Evolutionary conservation across 441 rosid species (phyloP).

Genomic region (Gossypium schwendimanii): DNA sequence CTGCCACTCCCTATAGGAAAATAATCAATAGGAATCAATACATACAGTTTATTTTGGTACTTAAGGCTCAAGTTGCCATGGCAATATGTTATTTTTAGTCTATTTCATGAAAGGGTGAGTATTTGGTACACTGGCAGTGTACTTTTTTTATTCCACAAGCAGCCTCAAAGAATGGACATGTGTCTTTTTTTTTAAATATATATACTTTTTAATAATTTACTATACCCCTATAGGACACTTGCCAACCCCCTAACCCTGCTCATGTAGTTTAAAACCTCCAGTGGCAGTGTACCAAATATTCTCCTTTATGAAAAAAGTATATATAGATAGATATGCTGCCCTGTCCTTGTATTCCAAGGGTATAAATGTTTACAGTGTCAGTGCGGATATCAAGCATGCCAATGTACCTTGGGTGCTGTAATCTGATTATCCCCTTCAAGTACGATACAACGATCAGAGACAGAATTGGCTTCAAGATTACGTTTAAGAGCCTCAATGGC

Average conservation of each 20-base stretch:
- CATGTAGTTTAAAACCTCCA: no score
- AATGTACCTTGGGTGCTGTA: constrained; percentile 65
- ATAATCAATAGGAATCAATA: constrained; percentile 14
- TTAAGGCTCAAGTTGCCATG: background rate
- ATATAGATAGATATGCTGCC: background rate
- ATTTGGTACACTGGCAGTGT: no score
- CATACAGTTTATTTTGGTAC: background rate
- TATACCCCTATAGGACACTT: no score
- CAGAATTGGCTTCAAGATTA: constrained; percentile 66
- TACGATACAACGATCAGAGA: constrained; percentile 61
- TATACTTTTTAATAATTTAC: no score
- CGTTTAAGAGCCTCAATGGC: constrained; percentile 73
- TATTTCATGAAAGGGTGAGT: background rate
- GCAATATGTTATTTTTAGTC: constrained; percentile 12
- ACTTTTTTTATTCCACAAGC: no score
- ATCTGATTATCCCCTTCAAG: constrained; percentile 81
- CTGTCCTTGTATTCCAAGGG: background rate
- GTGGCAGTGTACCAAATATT: no score
- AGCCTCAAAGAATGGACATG: no score
- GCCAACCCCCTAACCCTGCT: no score
- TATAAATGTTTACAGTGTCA: background rate
- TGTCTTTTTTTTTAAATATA: no score
- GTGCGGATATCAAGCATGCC: background rate
- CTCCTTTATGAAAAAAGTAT: background rate
- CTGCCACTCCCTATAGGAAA: constrained; percentile 65